Percentiles rank a stretch among this genome's conserved stretches.
Evolutionary conservation across 495 filamentous ascomycete species (phyloP).

Genomic region (Oleoguttula mirabilis): DNA sequence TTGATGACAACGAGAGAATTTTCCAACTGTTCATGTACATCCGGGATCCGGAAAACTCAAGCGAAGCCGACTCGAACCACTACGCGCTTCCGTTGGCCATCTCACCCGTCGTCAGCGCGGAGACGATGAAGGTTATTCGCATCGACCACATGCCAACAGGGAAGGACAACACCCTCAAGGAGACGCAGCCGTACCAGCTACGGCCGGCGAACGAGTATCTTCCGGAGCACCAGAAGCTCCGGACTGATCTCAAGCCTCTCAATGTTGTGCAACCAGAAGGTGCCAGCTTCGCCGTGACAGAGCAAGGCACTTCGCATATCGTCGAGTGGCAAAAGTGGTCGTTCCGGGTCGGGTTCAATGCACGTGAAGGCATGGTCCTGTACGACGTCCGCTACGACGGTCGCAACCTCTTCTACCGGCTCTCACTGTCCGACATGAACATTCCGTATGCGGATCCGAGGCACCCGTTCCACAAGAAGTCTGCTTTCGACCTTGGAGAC

Average conservation of each 20-base stretch:
- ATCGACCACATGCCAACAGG: slow-evolving; percentile 51
- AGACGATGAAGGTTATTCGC: slow-evolving; percentile 51
- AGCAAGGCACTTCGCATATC: slow-evolving; percentile 33
- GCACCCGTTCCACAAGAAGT: slow-evolving; percentile 61
- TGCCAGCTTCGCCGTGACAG: slow-evolving; percentile 49
- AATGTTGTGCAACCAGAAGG: slow-evolving; percentile 68
- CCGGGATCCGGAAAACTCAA: slow-evolving; percentile 42
- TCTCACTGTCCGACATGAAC: slow-evolving; percentile 64
- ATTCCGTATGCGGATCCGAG: slow-evolving; percentile 67
- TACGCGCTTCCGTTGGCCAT: slow-evolving; percentile 70
- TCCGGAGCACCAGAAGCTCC: slow-evolving; percentile 53
- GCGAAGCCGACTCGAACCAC: slow-evolving; percentile 56
- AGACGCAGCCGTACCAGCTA: slow-evolving; percentile 42
- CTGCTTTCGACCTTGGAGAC: slow-evolving; percentile 70
- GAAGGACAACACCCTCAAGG: slow-evolving; percentile 45
- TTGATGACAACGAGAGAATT: slow-evolving; percentile 48
- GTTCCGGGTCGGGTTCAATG: slow-evolving; percentile 63
- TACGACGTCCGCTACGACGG: slow-evolving; percentile 61
- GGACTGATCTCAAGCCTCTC: slow-evolving; percentile 58
- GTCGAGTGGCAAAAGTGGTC: slow-evolving; percentile 61
- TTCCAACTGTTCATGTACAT: slow-evolving; percentile 60
- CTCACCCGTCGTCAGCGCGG: slow-evolving; percentile 61
- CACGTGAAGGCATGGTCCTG: slow-evolving; percentile 55
- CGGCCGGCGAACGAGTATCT: slow-evolving; percentile 59
- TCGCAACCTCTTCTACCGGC: slow-evolving; percentile 52